phyloP scores from a whole-genome alignment of 2,329 filamentous ascomycete species.

The Diplodia intermedia region DNA sequence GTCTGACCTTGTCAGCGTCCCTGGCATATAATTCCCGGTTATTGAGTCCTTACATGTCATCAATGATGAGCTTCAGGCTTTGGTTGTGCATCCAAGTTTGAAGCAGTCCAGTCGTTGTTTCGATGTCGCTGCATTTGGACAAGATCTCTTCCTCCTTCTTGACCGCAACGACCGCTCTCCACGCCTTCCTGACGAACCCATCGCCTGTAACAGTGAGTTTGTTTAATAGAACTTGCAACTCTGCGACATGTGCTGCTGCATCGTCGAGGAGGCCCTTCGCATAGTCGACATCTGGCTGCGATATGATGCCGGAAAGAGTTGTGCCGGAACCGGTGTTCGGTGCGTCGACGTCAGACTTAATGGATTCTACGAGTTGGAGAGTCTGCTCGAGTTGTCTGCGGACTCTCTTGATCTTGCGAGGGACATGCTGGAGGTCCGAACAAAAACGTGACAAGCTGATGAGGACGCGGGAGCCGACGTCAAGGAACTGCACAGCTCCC shows the following conservation, averaged over 20 bases:
- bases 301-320: neutral
- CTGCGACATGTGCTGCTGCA: neutral
- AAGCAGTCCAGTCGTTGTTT: neutral
- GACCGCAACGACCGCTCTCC: neutral
- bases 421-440: neutral
- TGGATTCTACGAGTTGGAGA: neutral
- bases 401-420: neutral
- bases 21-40: too few species aligned
- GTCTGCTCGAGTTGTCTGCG: neutral
- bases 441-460: constrained; percentile 3
- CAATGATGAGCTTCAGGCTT: neutral
- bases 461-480: constrained; percentile 3
- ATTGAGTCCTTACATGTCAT: neutral
- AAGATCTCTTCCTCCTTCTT: constrained; percentile 9
- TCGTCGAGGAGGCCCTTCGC: neutral
- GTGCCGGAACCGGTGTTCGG: neutral
- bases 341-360: neutral
- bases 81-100: neutral
- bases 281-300: neutral
- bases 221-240: neutral
- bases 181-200: neutral
- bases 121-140: neutral
- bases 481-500: neutral
- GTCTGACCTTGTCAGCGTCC: neutral
- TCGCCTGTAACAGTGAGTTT: neutral